Conservation (phyloP, 805 yeast species). For the Barnettozyma pratensis region DNA sequence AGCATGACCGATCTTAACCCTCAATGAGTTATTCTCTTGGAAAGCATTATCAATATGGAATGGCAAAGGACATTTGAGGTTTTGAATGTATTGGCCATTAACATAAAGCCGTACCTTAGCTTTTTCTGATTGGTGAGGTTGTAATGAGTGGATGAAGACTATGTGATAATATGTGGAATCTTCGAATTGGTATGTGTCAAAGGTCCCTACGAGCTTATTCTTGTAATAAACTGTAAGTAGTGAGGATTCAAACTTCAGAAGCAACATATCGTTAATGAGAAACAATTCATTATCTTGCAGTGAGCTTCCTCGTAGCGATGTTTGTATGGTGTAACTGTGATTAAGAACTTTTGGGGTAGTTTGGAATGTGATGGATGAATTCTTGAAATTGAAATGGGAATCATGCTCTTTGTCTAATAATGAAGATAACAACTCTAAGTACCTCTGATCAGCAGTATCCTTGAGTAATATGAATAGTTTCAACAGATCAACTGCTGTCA, state of each 20-base stretch:
- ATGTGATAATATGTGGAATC: constrained; percentile 16
- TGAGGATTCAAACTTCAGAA: constrained; percentile 29
- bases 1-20: constrained; percentile 11
- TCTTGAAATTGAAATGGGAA: constrained; percentile 26
- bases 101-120: constrained; percentile 16
- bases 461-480: not conserved
- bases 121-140: constrained; percentile 7
- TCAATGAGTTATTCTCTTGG: not conserved
- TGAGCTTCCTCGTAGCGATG: constrained; percentile 27
- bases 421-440: constrained; percentile 5
- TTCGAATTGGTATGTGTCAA: constrained; percentile 17
- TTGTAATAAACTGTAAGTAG: constrained; percentile 25
- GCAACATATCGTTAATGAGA: constrained; percentile 16
- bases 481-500: not conserved
- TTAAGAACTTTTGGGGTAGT: not conserved
- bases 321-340: constrained; percentile 22
- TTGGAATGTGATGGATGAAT: constrained; percentile 20
- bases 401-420: constrained; percentile 12
- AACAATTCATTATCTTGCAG: constrained; percentile 25
- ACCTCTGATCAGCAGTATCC: not conserved
- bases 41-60: constrained; percentile 6
- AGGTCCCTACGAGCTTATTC: constrained; percentile 4
- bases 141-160: constrained; percentile 14
- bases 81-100: constrained; percentile 17
- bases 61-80: constrained; percentile 18